Evolutionary conservation across 192 early-diverging fungal species (phyloP).

Genomic region (Podila verticillata): DNA sequence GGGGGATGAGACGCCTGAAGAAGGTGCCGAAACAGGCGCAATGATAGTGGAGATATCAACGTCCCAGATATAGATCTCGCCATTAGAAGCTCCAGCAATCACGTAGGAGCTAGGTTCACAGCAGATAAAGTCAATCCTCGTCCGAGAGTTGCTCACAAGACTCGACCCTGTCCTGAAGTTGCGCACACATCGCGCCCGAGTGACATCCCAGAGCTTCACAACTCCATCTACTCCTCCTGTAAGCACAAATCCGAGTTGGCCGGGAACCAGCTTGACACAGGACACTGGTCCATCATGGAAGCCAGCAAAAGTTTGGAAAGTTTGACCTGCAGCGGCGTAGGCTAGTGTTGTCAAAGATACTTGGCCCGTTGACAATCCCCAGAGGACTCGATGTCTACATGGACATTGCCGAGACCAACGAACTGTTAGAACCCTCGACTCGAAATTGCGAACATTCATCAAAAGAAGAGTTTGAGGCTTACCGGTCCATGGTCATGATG

Average conservation of each 20-base stretch:
- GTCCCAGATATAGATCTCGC: conserved; percentile 36
- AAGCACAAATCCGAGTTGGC: conserved; percentile 39
- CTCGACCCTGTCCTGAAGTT: conserved; percentile 29
- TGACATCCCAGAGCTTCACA: conserved; percentile 63
- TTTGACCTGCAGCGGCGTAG: conserved; percentile 40
- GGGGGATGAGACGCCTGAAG: conserved; percentile 14
- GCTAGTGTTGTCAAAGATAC: conserved; percentile 61
- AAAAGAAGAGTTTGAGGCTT: background rate
- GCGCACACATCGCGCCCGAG: conserved; percentile 34
- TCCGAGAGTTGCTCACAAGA: background rate
- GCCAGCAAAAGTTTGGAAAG: conserved; percentile 58
- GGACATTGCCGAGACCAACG: no score
- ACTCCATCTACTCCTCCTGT: conserved; percentile 62
- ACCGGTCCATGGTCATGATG: conserved; percentile 68
- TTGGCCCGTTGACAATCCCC: conserved; percentile 65
- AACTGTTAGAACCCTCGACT: background rate
- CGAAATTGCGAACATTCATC: background rate
- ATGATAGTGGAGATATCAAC: conserved; percentile 25
- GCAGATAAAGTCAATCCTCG: conserved; percentile 29
- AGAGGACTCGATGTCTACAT: conserved; percentile 62
- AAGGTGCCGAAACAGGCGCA: conserved; percentile 1
- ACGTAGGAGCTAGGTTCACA: conserved; percentile 34
- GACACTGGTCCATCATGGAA: conserved; percentile 67
- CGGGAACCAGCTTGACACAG: conserved; percentile 26
- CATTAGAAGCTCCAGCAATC: conserved; percentile 33